Percentiles rank a stretch among this genome's conserved stretches.
Evolutionary conservation across 768 basidiomycete genomes (phyloP).

Genomic region (Melanogaster broomeanus): DNA sequence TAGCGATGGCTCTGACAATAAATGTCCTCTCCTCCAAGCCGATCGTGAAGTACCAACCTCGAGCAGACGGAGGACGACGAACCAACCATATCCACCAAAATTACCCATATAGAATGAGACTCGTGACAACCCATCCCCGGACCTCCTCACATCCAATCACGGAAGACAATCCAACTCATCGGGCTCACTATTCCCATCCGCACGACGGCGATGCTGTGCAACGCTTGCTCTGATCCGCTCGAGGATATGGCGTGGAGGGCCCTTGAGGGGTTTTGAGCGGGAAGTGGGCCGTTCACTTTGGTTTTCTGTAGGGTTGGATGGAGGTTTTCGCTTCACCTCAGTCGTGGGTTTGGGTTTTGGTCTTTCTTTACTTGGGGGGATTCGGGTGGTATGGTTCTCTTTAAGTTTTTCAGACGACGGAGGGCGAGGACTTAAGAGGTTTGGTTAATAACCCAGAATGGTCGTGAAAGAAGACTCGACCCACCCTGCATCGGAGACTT

Average conservation of each 20-base stretch:
- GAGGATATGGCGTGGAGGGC: slow-evolving; percentile 42
- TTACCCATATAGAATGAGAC: too few species aligned
- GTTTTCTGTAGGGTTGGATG: background rate
- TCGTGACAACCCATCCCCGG: too few species aligned
- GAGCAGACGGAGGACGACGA: too few species aligned
- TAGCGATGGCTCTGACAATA: too few species aligned
- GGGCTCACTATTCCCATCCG: slow-evolving; percentile 36
- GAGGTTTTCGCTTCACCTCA: background rate
- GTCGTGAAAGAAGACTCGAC: background rate
- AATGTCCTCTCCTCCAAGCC: too few species aligned
- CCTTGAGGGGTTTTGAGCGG: slow-evolving; percentile 25
- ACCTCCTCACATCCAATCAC: slow-evolving; percentile 30
- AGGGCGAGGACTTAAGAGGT: slow-evolving; percentile 4
- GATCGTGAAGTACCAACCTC: too few species aligned
- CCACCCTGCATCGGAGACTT: slow-evolving; percentile 15
- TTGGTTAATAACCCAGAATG: background rate
- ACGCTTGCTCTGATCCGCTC: slow-evolving; percentile 38
- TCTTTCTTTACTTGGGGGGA: background rate
- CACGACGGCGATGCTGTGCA: slow-evolving; percentile 13
- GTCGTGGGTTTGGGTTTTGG: background rate
- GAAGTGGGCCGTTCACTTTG: slow-evolving; percentile 1
- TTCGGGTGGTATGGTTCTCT: slow-evolving; percentile 29
- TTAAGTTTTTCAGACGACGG: slow-evolving; percentile 34
- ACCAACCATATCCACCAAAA: too few species aligned
- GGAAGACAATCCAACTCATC: slow-evolving; percentile 51